A percentile compares a stretch with the other conserved stretches of the same genome.
These are phyloP conservation scores for Torulaspora gathmanii DNA, from an alignment of 805 yeast genomes.

Conservation along the genomic window DNA sequence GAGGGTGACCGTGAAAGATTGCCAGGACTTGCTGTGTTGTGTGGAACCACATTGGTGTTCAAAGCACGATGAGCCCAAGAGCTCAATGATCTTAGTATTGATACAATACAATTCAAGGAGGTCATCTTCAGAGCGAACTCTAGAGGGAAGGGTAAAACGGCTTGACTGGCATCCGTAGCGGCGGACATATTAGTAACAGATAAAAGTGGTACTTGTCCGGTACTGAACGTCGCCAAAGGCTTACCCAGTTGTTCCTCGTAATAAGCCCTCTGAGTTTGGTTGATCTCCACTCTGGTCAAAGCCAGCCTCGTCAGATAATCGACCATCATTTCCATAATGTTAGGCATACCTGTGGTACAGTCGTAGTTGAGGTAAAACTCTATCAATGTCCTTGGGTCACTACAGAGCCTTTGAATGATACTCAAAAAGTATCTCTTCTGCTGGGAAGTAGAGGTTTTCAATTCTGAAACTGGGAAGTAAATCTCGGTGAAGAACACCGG, in stretches of 20 bases:
- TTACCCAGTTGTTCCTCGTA: constrained; percentile 49
- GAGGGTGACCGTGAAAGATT: constrained; percentile 15
- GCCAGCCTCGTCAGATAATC: constrained; percentile 69
- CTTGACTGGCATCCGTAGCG: constrained; percentile 20
- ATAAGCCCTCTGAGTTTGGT: constrained; percentile 58
- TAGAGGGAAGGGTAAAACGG: constrained; percentile 48
- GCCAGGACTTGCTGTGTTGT: constrained; percentile 8
- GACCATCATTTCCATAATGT: constrained; percentile 76
- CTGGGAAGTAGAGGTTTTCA: constrained; percentile 86
- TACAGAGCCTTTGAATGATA: constrained; percentile 74
- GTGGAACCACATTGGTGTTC: constrained; percentile 10
- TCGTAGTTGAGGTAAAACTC: constrained; percentile 94
- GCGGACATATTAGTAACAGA: constrained; percentile 60
- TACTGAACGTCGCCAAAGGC: constrained; percentile 68
- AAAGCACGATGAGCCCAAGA: constrained; percentile 79
- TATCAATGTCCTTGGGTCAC: constrained; percentile 84
- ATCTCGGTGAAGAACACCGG: constrained; percentile 91
- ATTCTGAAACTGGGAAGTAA: constrained; percentile 88
- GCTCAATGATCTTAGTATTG: constrained; percentile 72
- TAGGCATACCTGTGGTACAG: constrained; percentile 77
- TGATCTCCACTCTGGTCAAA: constrained; percentile 62
- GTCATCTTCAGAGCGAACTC: constrained; percentile 82
- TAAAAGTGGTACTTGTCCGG: constrained; percentile 68
- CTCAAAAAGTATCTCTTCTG: constrained; percentile 84
- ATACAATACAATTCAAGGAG: constrained; percentile 74